Conservation (phyloP, 2,329 filamentous ascomycete species). For the Cercospora citrullina region DNA sequence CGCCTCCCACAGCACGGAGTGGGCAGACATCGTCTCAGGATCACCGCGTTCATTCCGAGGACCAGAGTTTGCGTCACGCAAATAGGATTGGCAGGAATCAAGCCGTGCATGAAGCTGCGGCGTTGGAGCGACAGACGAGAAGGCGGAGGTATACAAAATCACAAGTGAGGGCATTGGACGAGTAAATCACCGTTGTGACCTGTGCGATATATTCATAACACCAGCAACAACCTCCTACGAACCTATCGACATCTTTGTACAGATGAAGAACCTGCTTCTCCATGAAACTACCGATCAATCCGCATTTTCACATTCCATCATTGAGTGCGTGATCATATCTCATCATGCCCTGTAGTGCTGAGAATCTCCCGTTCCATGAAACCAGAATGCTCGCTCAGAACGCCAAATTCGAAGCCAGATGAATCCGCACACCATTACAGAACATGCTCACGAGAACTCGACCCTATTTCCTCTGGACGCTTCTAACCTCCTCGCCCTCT, state of each 20-base stretch:
- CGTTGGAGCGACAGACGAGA: slow-evolving; percentile 25
- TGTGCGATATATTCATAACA: not conserved
- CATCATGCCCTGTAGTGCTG: not conserved
- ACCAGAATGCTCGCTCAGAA: slow-evolving; percentile 9
- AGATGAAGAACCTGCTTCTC: not conserved
- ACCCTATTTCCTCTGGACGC: slow-evolving; percentile 44
- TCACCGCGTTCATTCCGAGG: slow-evolving; percentile 3
- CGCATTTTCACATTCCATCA: not conserved
- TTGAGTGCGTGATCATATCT: slow-evolving; percentile 5
- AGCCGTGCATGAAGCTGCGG: slow-evolving; percentile 29
- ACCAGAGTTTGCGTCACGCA: slow-evolving; percentile 18
- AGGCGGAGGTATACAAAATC: slow-evolving; percentile 10
- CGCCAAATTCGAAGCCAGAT: not conserved
- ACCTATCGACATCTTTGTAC: not conserved
- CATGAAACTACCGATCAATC: not conserved
- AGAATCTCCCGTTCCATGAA: not conserved
- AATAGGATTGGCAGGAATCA: slow-evolving; percentile 24
- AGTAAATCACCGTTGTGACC: not conserved
- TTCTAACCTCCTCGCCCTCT: slow-evolving; percentile 47
- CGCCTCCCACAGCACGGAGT: not conserved
- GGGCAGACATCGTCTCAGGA: not conserved
- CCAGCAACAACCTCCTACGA: not conserved
- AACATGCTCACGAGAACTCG: slow-evolving; percentile 47
- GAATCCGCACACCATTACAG: not conserved
- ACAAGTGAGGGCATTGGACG: not conserved